Evolutionary conservation across 768 basidiomycete genomes (phyloP), one percentile per base, ranked within the genome.

Genomic region (Lyophyllum shimeji): DNA sequence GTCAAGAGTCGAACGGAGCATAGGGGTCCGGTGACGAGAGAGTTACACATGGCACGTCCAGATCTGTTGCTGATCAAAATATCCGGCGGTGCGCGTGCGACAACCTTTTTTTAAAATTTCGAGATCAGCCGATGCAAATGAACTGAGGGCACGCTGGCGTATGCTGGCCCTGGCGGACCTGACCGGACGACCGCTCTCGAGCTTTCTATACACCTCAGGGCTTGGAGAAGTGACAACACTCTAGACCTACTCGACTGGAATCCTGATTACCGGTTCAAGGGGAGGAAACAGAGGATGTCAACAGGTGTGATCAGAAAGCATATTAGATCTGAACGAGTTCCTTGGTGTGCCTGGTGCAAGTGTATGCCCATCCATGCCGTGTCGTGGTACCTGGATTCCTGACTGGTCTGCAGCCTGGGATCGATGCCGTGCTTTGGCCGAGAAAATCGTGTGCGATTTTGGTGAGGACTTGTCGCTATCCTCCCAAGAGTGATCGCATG

Each of bases 281-380:
- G 17, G 17, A 40, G 29, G 43, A 44, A 49, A 24, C n/a, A 37
- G 20, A 4, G 37, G 52, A 45, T 25, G 12, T 45, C 37, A 46
- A 20, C 46, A 50, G 56, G 59, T 43, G 48, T 53, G 57, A 40
- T 56, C 55, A 56, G 23, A 53, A 27, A 55, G 56, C 52, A 45
- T 55, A 55, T 54, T 46, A 51, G 45, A 51, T 25, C 34, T 25
- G 29, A 7, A 48, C 50, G 44, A 53, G n/a, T 47, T 61, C 31
- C 34, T 52, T 49, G 27, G 25, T 52, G 56, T 61, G 56, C 60
- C 60, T 61, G 56, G 21, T 25, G 46, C 45, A 50, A 33, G n/a
- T 43, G 12, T 33, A 29, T 29, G 9, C 9, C 4, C 29, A 29
- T 29, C 29, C 29, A 29, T 29, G 5, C 29, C 9, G 29, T 29